Conservation (phyloP, 345 rosid genomes). For the Passiflora organensis region DNA sequence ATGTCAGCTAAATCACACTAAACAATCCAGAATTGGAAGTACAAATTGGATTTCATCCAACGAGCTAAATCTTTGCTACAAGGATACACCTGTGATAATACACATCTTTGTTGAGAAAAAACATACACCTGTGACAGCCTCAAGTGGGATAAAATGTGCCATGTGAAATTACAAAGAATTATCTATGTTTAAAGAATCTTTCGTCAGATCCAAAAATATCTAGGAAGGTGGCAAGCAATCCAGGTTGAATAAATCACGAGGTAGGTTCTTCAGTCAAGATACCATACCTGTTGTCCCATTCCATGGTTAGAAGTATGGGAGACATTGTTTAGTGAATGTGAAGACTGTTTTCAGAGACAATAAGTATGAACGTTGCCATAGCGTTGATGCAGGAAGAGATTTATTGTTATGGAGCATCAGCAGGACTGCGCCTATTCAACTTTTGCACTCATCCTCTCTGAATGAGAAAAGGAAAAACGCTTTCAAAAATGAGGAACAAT, state of each 20-base stretch:
- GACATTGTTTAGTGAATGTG: neutral
- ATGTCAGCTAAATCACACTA: too few species aligned
- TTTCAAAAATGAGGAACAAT: neutral
- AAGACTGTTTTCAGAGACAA: neutral
- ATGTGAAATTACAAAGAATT: neutral
- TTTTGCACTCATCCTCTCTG: slow-evolving; percentile 79
- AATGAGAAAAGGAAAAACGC: slow-evolving; percentile 11
- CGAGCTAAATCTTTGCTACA: neutral
- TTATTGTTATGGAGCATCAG: neutral
- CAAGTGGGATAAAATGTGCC: slow-evolving; percentile 4
- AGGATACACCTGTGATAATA: slow-evolving; percentile 8
- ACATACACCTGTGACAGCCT: neutral
- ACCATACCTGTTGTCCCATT: slow-evolving; percentile 1
- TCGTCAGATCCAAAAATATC: neutral
- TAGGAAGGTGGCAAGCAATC: slow-evolving; percentile 6
- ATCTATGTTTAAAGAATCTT: slow-evolving; percentile 27
- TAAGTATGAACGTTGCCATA: slow-evolving; percentile 9
- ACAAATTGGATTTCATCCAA: neutral
- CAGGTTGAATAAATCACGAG: neutral
- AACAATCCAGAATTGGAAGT: neutral
- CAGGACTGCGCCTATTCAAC: slow-evolving; percentile 35
- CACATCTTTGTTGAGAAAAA: slow-evolving; percentile 2
- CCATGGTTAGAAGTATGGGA: slow-evolving; percentile 1
- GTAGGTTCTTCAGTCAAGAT: slow-evolving; percentile 5
- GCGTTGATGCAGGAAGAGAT: too few species aligned